Percentiles rank a stretch among this genome's conserved stretches.
Evolutionary conservation across 768 basidiomycete genomes (phyloP).

Genomic region (Pleurotus tuber-regium): DNA sequence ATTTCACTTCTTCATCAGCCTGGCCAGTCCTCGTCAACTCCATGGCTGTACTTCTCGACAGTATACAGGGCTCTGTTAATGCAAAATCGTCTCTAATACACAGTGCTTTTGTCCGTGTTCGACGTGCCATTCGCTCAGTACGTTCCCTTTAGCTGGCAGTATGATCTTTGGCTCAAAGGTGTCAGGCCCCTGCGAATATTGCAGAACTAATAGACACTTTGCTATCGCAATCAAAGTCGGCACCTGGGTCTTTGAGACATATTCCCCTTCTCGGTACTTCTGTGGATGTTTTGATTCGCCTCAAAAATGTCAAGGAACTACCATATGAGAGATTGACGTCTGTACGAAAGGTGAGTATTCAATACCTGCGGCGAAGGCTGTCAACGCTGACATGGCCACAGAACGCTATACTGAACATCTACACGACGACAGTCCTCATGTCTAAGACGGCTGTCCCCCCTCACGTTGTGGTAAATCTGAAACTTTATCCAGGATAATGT

Average conservation of each 20-base stretch:
- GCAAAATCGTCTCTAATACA: slow-evolving; percentile 60
- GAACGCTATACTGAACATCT: slow-evolving; percentile 59
- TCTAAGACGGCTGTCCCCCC: slow-evolving; percentile 59
- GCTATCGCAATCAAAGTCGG: slow-evolving; percentile 41
- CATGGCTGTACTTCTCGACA: slow-evolving; percentile 59
- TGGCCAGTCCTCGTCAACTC: slow-evolving; percentile 55
- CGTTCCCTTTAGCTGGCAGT: slow-evolving; percentile 20
- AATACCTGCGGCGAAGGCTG: not conserved
- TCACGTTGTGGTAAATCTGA: slow-evolving; percentile 60
- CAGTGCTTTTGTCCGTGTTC: slow-evolving; percentile 55
- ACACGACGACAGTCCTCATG: slow-evolving; percentile 60
- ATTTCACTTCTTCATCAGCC: slow-evolving; percentile 42
- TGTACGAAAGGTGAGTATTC: slow-evolving; percentile 40
- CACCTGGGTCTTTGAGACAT: slow-evolving; percentile 36
- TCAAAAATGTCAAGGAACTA: slow-evolving; percentile 54
- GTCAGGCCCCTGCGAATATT: slow-evolving; percentile 41
- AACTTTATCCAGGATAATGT: too few species aligned
- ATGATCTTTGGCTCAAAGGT: not conserved
- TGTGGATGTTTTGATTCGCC: slow-evolving; percentile 65
- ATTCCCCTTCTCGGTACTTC: slow-evolving; percentile 63
- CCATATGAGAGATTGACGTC: slow-evolving; percentile 40
- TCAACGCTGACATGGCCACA: slow-evolving; percentile 22
- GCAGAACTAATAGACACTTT: slow-evolving; percentile 50
- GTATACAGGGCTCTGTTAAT: slow-evolving; percentile 44
- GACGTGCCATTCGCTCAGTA: slow-evolving; percentile 70